Conservation (phyloP, 768 basidiomycete species). For the Rhodotorula kratochvilovae region DNA sequence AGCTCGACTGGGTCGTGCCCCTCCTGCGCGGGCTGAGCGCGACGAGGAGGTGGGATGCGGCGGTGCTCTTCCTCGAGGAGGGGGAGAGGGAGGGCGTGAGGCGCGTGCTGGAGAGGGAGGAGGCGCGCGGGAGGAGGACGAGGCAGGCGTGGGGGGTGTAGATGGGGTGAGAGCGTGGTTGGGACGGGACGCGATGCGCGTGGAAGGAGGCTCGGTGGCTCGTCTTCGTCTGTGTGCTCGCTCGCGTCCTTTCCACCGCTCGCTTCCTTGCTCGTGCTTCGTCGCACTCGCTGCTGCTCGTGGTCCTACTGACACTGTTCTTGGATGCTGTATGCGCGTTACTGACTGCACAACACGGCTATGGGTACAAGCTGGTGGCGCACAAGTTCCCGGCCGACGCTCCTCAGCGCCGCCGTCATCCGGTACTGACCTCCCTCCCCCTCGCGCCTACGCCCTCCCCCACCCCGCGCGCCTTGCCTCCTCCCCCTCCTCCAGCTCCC, state of each 20-base stretch:
- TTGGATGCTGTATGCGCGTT: too few species aligned
- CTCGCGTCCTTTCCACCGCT: too few species aligned
- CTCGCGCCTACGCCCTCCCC: background rate
- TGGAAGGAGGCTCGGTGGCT: background rate
- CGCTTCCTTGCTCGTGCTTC: too few species aligned
- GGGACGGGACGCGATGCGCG: too few species aligned
- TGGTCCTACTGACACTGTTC: too few species aligned
- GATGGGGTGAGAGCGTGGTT: background rate
- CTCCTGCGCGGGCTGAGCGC: slow-evolving; percentile 1
- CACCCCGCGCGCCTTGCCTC: too few species aligned
- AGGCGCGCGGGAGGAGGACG: background rate
- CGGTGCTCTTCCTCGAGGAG: slow-evolving; percentile 8
- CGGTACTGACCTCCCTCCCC: background rate
- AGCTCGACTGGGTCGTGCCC: background rate
- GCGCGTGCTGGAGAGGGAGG: background rate
- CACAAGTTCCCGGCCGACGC: too few species aligned
- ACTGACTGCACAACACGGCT: too few species aligned
- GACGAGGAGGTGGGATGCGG: slow-evolving; percentile 18
- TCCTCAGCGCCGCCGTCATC: background rate
- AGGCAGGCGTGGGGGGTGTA: background rate
- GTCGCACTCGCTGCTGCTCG: too few species aligned
- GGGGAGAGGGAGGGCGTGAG: slow-evolving; percentile 4
- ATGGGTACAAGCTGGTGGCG: too few species aligned
- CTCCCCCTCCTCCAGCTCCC: background rate
- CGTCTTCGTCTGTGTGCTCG: too few species aligned